A percentile compares a stretch with the other conserved stretches of the same genome.
phyloP scores from a whole-genome alignment of 1,284 basidiomycete species.

The Porogramme epimiltina region DNA sequence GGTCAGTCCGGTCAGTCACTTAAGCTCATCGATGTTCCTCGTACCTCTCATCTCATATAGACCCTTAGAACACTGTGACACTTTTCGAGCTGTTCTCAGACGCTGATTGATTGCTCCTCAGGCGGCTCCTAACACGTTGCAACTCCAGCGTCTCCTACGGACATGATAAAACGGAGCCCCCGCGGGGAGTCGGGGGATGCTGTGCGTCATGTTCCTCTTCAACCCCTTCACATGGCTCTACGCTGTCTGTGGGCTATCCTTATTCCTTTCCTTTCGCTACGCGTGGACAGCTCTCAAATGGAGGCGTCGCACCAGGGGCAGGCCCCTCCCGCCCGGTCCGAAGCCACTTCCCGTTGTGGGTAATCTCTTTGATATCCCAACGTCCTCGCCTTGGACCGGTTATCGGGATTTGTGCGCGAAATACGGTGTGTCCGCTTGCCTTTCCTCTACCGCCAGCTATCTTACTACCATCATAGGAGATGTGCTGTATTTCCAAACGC shows the following conservation, averaged over 20 bases:
- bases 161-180: too few species aligned
- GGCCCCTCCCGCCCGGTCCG: conserved; percentile 18
- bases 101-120: too few species aligned
- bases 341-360: conserved; percentile 11
- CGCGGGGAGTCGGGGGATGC: too few species aligned
- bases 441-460: not conserved
- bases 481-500: conserved; percentile 18
- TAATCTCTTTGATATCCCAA: conserved; percentile 15
- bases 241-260: not conserved
- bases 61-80: too few species aligned
- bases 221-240: too few species aligned
- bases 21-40: too few species aligned
- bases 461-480: conserved; percentile 13
- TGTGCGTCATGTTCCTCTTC: too few species aligned
- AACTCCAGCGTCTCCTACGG: too few species aligned
- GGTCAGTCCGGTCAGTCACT: too few species aligned
- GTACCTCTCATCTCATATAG: too few species aligned
- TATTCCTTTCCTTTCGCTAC: conserved; percentile 1
- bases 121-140: too few species aligned
- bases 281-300: conserved; percentile 2
- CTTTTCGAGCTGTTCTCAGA: too few species aligned
- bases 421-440: conserved; percentile 3
- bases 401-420: conserved; percentile 9
- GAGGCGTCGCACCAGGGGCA: conserved; percentile 13
- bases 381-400: conserved; percentile 5